A percentile compares a stretch with the other conserved stretches of the same genome.
phyloP scores from a whole-genome alignment of 495 filamentous ascomycete genomes.

The Aspergillus sclerotiicarbonarius region DNA sequence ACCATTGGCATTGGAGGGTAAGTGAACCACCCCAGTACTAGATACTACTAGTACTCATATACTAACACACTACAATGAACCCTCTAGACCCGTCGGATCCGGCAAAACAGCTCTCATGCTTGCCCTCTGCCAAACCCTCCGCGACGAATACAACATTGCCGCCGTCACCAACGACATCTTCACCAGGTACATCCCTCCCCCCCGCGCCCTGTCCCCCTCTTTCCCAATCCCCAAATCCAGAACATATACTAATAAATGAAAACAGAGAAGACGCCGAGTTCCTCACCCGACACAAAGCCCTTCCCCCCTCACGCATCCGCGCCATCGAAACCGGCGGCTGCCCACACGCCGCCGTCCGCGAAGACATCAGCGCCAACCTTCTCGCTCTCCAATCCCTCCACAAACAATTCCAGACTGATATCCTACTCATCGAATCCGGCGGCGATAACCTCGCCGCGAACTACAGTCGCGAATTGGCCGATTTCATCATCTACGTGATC shows the following conservation, averaged over 20 bases:
- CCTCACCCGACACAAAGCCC: constrained; percentile 79
- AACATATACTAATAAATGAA: constrained; percentile 10
- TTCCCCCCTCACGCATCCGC: constrained; percentile 76
- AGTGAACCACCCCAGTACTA: constrained; percentile 26
- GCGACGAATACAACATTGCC: constrained; percentile 76
- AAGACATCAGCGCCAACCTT: constrained; percentile 93
- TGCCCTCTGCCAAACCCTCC: constrained; percentile 75
- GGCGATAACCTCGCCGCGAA: constrained; percentile 97
- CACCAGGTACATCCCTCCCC: constrained; percentile 53
- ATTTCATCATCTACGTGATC: constrained; percentile 98
- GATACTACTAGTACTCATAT: background rate
- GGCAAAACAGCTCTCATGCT: constrained; percentile 98
- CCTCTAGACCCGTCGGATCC: constrained; percentile 82
- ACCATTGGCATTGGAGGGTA: constrained; percentile 97
- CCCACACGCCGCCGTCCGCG: constrained; percentile 94
- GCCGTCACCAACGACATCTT: constrained; percentile 99
- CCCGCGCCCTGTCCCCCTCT: background rate
- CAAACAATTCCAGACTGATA: constrained; percentile 62
- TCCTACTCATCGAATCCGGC: constrained; percentile 90
- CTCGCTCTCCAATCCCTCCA: constrained; percentile 88
- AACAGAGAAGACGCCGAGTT: constrained; percentile 92
- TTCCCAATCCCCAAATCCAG: background rate
- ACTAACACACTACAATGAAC: background rate
- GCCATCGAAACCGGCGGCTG: constrained; percentile 98
- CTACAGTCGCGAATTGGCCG: constrained; percentile 88